Evolutionary conservation across 1,139 yeast genomes (phyloP), one percentile per base, ranked within the genome.

Genomic region (Pichia sorboxylosa): DNA sequence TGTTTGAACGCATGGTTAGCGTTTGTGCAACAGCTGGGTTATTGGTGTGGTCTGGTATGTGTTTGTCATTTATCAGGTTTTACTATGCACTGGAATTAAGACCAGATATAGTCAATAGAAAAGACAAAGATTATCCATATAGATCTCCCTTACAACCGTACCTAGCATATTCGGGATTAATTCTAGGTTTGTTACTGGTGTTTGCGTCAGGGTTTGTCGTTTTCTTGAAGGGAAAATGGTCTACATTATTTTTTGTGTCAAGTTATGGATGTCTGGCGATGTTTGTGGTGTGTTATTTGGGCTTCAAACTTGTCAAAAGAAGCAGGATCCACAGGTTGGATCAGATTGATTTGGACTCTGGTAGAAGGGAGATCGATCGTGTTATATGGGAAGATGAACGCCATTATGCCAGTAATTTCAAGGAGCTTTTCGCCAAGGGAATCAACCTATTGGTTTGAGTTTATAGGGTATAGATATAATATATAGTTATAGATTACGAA

Each of bases 11-110:
- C 48, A 59, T 81, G 37, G 67, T 79, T 8, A 66, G 72, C 43
- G 61, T 80, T 24, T 73, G 78, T 37, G 73, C 85, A 0, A 69
- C 84, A 2, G 68, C 87, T 0, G 83, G 84, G 1, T 66, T 81
- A 34, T 54, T 82, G 22, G 81, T 78, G 32, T 83, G 94, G 94
- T 70, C 76, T 36, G 82, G 87, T 5, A 78, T 83, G 80, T 75
- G 84, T 44, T 53, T 81, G 13, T 68, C 90, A 2, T 83, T 67
- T 48, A 56, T 81, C 21, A 57, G 94, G 34, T 83, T 81, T 47
- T 77, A 68, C 52, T 66, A 67, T 44, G 94, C 87, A 0, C 57
- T 83, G 38, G 63, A 71, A 43, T 54, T 68, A 33, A 58, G 92
- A 33, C 81, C 81, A 0, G 83, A 76, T 49, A 74, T 76, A 28